These are phyloP conservation scores for Sporobolomyces roseus DNA, from an alignment of 768 basidiomycete genomes.

Conservation along the genomic window DNA sequence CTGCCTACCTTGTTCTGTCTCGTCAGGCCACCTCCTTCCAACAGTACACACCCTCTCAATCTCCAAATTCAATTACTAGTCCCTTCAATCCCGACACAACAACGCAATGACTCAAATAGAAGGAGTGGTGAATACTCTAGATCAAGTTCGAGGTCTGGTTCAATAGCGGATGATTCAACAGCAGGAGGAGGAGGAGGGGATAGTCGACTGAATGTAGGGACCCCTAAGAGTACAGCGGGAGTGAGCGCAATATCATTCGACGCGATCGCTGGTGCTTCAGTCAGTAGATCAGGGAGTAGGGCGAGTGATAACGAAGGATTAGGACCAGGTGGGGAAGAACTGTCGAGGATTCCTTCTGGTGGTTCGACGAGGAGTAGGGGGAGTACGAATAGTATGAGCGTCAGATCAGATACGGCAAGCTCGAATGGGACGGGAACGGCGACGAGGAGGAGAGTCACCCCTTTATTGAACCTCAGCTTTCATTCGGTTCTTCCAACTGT, in stretches of 20 bases:
- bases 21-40: constrained; percentile 81
- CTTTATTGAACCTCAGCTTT: constrained; percentile 79
- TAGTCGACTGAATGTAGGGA: background rate
- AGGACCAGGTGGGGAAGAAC: constrained; percentile 29
- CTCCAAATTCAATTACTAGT: constrained; percentile 88
- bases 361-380: constrained; percentile 31
- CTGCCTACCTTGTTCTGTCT: constrained; percentile 53
- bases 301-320: background rate
- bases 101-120: too few relatives aligned
- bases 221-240: constrained; percentile 40
- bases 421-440: constrained; percentile 46
- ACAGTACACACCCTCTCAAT: constrained; percentile 79
- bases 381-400: constrained; percentile 3
- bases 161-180: background rate
- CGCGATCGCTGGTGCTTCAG: constrained; percentile 28
- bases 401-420: constrained; percentile 39
- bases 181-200: background rate
- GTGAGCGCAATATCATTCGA: constrained; percentile 10
- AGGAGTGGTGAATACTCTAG: constrained; percentile 39
- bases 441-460: constrained; percentile 16
- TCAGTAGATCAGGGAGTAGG: constrained; percentile 8
- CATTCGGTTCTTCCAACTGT: constrained; percentile 83
- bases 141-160: too few relatives aligned
- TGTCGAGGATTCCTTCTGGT: constrained; percentile 33
- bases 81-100: constrained; percentile 49